Base-by-base conservation (phyloP, 192 early-diverging fungal species). In the Podila epicladia region DNA sequence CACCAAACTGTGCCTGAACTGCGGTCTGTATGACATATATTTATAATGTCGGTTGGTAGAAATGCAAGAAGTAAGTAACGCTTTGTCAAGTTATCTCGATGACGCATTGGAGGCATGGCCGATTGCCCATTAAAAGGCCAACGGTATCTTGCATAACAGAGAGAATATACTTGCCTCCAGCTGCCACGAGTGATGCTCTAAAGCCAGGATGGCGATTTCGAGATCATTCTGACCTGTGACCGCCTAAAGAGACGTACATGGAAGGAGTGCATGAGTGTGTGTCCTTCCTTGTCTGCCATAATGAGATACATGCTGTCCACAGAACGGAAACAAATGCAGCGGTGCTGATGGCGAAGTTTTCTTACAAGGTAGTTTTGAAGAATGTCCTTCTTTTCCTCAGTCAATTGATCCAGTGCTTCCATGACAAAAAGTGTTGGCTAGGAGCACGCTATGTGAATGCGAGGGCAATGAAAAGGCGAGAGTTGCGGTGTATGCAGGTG, bases 1-100 rank as follows among this genome's bases (percentile, higher is more conserved):
- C 77, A 13, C 77, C 77, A 58, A 80, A 80, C 77, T 80, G 77
- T 53, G 77, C 77, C 71, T 80, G 77, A 26, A 80, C 77, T 38
- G 77, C 77, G 62, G 75, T 80, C 77, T 80, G 53, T 50, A 37
- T 37, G 3, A 29, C 3, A 35, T 35, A 35, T 35, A 7, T 3
- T 0, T 4, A 7, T 35, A 7, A 5, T 35, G 4, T 35, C 33
- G 33, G 33, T 37, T 37, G 35, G 35, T 8, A 37, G 35, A 15
- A 57, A 9, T 3, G 19, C 15, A 37, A 45, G 60, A 29, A 64
- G 31, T 45, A 31, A 63, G 41, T 31, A 61, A 26, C 12, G 51
- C 5, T 17, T 9, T 29, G 38, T 31, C 45, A 31, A 26, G 9
- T 15, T n/a, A n/a, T 33, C 12, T 53, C 3, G 15, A n/a, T 37